phyloP scores from a whole-genome alignment of 2,329 filamentous ascomycete genomes.

The Paecilomyces fulvus region DNA sequence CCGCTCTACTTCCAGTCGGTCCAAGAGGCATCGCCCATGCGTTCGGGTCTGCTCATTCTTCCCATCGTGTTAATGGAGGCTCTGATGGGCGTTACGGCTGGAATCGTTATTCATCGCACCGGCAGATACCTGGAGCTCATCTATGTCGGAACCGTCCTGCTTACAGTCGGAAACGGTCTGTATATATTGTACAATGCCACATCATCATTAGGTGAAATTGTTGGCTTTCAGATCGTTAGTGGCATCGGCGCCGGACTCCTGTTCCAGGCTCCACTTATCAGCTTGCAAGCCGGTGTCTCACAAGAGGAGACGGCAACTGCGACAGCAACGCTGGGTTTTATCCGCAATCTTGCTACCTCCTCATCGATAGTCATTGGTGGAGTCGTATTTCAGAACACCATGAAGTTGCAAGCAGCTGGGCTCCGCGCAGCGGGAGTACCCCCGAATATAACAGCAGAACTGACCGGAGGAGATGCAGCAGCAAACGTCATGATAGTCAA shows the following conservation, averaged over 20 bases:
- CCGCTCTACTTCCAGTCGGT: slow-evolving; percentile 67
- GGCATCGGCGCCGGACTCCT: slow-evolving; percentile 45
- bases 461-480: slow-evolving; percentile 36
- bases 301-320: slow-evolving; percentile 44
- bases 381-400: slow-evolving; percentile 66
- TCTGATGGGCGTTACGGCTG: slow-evolving; percentile 36
- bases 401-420: slow-evolving; percentile 45
- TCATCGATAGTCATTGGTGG: slow-evolving; percentile 64
- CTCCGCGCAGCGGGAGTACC: slow-evolving; percentile 46
- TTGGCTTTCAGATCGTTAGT: slow-evolving; percentile 43
- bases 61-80: slow-evolving; percentile 48
- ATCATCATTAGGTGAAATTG: slow-evolving; percentile 32
- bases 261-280: slow-evolving; percentile 49
- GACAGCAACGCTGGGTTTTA: slow-evolving; percentile 45
- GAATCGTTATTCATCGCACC: slow-evolving; percentile 43
- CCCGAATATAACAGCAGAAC: slow-evolving; percentile 15
- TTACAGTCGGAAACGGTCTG: slow-evolving; percentile 41
- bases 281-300: slow-evolving; percentile 45
- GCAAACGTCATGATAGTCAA: slow-evolving; percentile 40
- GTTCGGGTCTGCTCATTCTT: slow-evolving; percentile 52
- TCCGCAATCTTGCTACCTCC: slow-evolving; percentile 60
- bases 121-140: slow-evolving; percentile 42
- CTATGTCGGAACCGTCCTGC: slow-evolving; percentile 34
- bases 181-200: slow-evolving; percentile 34
- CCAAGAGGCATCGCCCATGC: slow-evolving; percentile 50